Base-by-base conservation (phyloP, 495 filamentous ascomycete genomes). In the Aspergillus avenaceus region DNA sequence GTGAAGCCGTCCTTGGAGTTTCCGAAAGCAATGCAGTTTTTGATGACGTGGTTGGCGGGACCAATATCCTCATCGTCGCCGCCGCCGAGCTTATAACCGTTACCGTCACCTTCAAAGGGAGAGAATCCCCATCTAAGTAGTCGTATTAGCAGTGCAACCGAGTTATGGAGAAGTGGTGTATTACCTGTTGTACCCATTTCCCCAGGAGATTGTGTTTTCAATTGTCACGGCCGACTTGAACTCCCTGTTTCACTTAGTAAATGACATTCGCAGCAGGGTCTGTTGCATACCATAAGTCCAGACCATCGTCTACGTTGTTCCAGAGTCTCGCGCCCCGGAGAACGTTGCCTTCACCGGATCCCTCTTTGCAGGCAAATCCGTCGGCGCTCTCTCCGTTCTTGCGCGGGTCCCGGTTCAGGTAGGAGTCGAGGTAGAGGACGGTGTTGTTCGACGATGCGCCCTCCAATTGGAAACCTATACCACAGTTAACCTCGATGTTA, bases 201-300 rank as follows among this genome's bases (percentile, higher is more conserved):
- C 55, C 45, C 50, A 58, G 3, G 55, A 47, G 29, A 58, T 50
- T 14, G 55, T 58, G n/a, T 58, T 45, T 27, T 58, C 55, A 16
- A 58, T 53, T 4, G 55, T 58, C 46, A 58, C 55, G 36, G 50
- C 55, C 14, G 55, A 58, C 26, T 53, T 58, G 41, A 58, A 58
- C 14, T 58, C 55, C 55, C 55, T 58, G 22, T 4, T 16, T 19
- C 19, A 13, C 34, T 31, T 13, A 41, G 26, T 26, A n/a, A 25
- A n/a, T 16, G 19, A 14, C 28, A 8, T n/a, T 5, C 3, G 16
- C 16, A n/a, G 32, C 13, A 36, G 3, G 32, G 12, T 36, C 6
- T 34, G 25, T 1, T 9, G 12, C 46, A 41, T 47, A 58, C 55
- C 55, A 58, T 3, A 58, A 28, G 25, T 58, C 55, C 32, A 58